Conservation (phyloP, 495 filamentous ascomycete genomes). For the Penicillium soppii region DNA sequence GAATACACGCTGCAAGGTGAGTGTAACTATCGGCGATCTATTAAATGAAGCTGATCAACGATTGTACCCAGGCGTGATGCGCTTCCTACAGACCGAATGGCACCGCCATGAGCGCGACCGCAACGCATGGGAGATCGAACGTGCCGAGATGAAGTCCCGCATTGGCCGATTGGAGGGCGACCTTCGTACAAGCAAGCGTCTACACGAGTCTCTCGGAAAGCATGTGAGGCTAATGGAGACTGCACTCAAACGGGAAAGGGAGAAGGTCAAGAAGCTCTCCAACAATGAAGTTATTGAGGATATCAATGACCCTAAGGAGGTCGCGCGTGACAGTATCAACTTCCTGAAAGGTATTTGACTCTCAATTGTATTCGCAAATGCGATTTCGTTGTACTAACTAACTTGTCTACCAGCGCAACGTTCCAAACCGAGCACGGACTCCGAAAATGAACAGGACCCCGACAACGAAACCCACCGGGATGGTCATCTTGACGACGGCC, state of each 20-base stretch:
- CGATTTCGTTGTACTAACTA: background rate
- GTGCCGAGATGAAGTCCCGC: slow-evolving; percentile 97
- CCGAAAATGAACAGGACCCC: slow-evolving; percentile 33
- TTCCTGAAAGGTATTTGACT: slow-evolving; percentile 37
- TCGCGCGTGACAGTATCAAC: slow-evolving; percentile 42
- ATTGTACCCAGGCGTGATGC: slow-evolving; percentile 80
- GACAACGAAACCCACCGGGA: slow-evolving; percentile 58
- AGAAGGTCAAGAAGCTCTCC: slow-evolving; percentile 46
- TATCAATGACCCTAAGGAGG: slow-evolving; percentile 40
- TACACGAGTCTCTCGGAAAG: slow-evolving; percentile 83
- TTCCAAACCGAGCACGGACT: slow-evolving; percentile 37
- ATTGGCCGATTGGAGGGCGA: slow-evolving; percentile 96
- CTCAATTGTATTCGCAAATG: background rate
- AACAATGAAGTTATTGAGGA: slow-evolving; percentile 51
- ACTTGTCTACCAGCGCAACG: slow-evolving; percentile 30
- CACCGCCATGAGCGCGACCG: slow-evolving; percentile 96
- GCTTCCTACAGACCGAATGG: slow-evolving; percentile 99
- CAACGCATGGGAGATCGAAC: slow-evolving; percentile 98
- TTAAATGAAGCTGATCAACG: slow-evolving; percentile 6
- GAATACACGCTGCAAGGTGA: slow-evolving; percentile 97
- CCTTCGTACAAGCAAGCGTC: slow-evolving; percentile 74
- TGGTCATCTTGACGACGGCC: slow-evolving; percentile 53
- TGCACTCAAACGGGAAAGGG: slow-evolving; percentile 76
- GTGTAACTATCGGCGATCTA: slow-evolving; percentile 11
- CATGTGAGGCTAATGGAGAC: slow-evolving; percentile 89